Evolutionary conservation across 495 filamentous ascomycete genomes (phyloP), one percentile per base, ranked within the genome.

Genomic region (Xylaria bambusicola): DNA sequence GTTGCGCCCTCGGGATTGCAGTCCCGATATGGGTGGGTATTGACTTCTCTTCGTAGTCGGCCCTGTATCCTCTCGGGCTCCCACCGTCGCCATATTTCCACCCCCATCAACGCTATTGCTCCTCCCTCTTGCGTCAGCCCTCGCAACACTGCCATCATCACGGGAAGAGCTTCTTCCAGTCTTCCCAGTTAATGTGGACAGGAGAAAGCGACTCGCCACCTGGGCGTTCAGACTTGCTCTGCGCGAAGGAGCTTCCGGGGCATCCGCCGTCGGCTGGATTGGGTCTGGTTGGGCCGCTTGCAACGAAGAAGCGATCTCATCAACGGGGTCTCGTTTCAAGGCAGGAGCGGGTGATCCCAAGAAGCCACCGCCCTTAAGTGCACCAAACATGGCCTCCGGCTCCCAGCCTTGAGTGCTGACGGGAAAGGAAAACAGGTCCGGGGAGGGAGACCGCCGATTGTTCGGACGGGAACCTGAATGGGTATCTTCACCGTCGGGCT

Each of bases 371-470:
- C 73, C 75, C 9, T 63, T 69, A 8, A 75, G 62, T 7, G 69
- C 57, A 7, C 75, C 77, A 48, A 76, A 79, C 60, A 79, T 79
- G 26, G 66, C 72, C 24, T 73, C 65, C 12, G 75, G 69, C 21
- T 72, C 71, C 77, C 77, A 80, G 10, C 72, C 74, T 42, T 52
- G 51, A 1, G 66, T 58, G 45, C 66, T 65, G 0, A 53, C 50
- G 6, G 78, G 77, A 52, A 81, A 79, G 0, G 75, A 74, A 47
- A 81, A 81, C 13, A 81, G 66, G 60, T 80, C 78, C 0, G 77
- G 76, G 8, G 77, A 79, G 10, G 61, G 33, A 9, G 71, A 57
- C 18, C 46, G 31, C 51, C 49, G 5, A 41, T 56, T 36, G 65
- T 62, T 29, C 61, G 55, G 47, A 64, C 71, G n/a, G 61, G 68